phyloP scores from a whole-genome alignment of 2,329 filamentous ascomycete genomes.

The Fusarium chlamydosporum region DNA sequence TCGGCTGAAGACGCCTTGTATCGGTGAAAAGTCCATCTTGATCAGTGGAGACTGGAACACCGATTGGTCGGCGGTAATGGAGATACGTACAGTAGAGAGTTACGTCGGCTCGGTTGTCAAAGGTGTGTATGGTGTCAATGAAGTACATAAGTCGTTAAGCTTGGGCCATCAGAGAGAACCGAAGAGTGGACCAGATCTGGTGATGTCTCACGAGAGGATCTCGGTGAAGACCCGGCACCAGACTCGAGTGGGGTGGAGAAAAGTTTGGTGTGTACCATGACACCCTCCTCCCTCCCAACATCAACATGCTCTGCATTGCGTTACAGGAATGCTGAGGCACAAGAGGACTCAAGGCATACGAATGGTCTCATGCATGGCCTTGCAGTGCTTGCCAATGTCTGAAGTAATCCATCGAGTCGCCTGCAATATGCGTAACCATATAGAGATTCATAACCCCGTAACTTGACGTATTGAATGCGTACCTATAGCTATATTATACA shows the following conservation, averaged over 20 bases:
- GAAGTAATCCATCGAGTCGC: slow-evolving; percentile 33
- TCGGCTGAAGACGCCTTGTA: slow-evolving; percentile 40
- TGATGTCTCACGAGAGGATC: slow-evolving; percentile 45
- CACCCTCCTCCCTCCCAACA: slow-evolving; percentile 20
- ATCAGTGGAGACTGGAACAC: slow-evolving; percentile 14
- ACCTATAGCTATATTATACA: not conserved
- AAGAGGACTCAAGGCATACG: slow-evolving; percentile 15
- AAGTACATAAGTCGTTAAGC: slow-evolving; percentile 12
- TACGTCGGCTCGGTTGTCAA: slow-evolving; percentile 23
- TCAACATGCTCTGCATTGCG: not conserved
- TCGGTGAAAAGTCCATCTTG: slow-evolving; percentile 36
- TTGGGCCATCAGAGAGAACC: slow-evolving; percentile 26
- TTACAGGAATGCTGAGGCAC: slow-evolving; percentile 13
- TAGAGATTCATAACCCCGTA: slow-evolving; percentile 17
- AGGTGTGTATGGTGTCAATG: not conserved
- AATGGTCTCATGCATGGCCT: slow-evolving; percentile 43
- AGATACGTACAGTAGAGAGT: slow-evolving; percentile 4
- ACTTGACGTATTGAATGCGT: slow-evolving; percentile 3
- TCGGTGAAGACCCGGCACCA: slow-evolving; percentile 45
- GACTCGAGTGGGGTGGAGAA: slow-evolving; percentile 11
- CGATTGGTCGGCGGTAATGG: slow-evolving; percentile 14
- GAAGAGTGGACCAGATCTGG: slow-evolving; percentile 38
- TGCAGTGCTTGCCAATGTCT: slow-evolving; percentile 16
- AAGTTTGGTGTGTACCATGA: slow-evolving; percentile 25
- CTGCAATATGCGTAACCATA: slow-evolving; percentile 17